Percentiles rank a stretch among this genome's conserved stretches.
Evolutionary conservation across 148 eudicot species (phyloP).

Genomic region (Nepenthes gracilis): DNA sequence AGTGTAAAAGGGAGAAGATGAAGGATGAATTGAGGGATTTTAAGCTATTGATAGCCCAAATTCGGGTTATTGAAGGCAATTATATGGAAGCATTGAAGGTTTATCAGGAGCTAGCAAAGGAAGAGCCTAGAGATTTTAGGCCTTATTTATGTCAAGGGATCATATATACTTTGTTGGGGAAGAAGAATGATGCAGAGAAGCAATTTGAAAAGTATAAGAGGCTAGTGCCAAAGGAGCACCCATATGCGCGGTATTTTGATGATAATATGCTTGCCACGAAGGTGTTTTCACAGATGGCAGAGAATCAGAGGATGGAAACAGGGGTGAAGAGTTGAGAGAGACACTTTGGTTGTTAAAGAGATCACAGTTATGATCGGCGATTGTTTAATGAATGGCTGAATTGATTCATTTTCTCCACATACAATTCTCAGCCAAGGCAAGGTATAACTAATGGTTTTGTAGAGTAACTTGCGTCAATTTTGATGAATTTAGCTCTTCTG

Average conservation of each 20-base stretch:
- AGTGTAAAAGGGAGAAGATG: constrained; percentile 45
- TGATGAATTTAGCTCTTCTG: no score
- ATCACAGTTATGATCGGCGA: no score
- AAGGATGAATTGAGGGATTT: constrained; percentile 56
- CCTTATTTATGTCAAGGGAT: constrained; percentile 94
- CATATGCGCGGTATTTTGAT: constrained; percentile 63
- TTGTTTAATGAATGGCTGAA: no score
- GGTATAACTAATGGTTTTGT: no score
- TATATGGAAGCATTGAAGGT: constrained; percentile 66
- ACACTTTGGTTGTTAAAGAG: no score
- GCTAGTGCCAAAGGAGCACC: constrained; percentile 71
- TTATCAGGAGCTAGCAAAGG: constrained; percentile 63
- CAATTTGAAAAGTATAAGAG: constrained; percentile 62
- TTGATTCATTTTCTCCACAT: no score
- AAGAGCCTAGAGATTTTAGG: constrained; percentile 75
- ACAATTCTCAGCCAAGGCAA: no score
- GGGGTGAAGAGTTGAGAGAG: constrained; percentile 9
- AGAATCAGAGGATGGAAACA: constrained; percentile 36
- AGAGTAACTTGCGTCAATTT: no score
- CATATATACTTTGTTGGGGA: constrained; percentile 64
- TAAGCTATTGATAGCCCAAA: constrained; percentile 64
- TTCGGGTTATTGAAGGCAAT: constrained; percentile 54
- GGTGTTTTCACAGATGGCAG: constrained; percentile 53
- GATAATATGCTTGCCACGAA: constrained; percentile 73
- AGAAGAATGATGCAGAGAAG: constrained; percentile 57